Conservation (phyloP, 2,329 filamentous ascomycete species). For the Cryphonectria carpinicola region DNA sequence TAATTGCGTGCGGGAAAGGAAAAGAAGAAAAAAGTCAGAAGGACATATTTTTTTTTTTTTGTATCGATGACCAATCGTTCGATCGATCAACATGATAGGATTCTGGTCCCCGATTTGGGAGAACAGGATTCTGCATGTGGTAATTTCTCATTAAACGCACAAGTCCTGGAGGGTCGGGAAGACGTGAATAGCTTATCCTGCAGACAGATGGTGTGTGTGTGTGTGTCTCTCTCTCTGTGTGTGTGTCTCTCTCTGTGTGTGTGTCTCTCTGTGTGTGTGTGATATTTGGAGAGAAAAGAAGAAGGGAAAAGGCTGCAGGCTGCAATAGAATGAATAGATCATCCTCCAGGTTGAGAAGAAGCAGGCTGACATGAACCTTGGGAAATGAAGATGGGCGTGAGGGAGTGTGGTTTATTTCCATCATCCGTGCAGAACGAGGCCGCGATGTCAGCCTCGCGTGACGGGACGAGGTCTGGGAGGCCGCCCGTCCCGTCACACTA, state of each 20-base stretch:
- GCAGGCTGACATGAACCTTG: background rate
- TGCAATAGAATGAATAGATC: background rate
- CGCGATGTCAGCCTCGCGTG: background rate
- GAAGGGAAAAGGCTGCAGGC: too few relatives aligned
- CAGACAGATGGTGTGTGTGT: background rate
- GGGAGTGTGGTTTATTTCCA: background rate
- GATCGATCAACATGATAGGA: background rate
- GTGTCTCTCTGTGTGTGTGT: too few relatives aligned
- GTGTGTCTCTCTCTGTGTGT: too few relatives aligned
- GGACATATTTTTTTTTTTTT: background rate
- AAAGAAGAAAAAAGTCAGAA: background rate
- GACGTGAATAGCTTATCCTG: background rate
- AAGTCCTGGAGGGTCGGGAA: background rate
- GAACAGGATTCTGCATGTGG: background rate
- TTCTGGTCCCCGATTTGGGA: background rate
- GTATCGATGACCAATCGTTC: background rate
- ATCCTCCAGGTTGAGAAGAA: background rate
- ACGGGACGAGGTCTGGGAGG: background rate
- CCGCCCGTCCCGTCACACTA: background rate
- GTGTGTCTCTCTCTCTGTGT: too few relatives aligned
- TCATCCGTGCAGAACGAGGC: background rate
- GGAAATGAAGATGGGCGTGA: constrained; percentile 5
- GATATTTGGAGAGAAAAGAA: too few relatives aligned
- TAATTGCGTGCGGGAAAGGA: background rate
- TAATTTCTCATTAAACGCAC: background rate